Base-by-base conservation (phyloP, 306 rosid species). In the Cotoneaster glaucophyllus region DNA sequence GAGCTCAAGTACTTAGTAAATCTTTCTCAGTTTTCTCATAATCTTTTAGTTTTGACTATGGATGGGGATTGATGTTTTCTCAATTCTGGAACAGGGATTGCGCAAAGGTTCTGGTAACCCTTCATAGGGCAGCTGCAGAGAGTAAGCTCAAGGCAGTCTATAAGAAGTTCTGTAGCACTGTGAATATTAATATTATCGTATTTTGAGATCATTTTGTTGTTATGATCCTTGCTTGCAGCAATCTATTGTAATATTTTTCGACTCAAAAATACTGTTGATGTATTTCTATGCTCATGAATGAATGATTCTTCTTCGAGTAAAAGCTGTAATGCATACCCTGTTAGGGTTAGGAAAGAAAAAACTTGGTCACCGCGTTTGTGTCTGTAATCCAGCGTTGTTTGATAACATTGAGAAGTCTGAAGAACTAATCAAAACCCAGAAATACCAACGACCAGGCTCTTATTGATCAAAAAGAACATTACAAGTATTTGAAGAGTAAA, bases 91-190 rank as follows among this genome's bases (percentile, higher is more conserved):
- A 76, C 75, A 93, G 97, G 88, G 88, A 85, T 19, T 93, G 98
- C 75, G 90, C 93, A 4, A 83, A 75, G 70, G 66, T 79, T 18
- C 77, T 93, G 88, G 87, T 54, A 31, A 71, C 76, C 74, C 80
- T 84, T 65, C 98, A 91, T 62, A 69, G 86, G 15, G 78, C 43
- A 8, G 93, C 88, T 29, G 82, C 88, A 43, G 91, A 85, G n/a
- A 76, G 84, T 26, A 91, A 85, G 83, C 89, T 89, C 3, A 89
- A 83, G 84, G 97, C 92, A 12, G 84, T 89, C 26, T 84, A 75
- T 73, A 80, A 86, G 83, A 93, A 93, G 41, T 93, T 81, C 78
- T 32, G 85, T 9, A 78, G 80, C 76, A 6, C 39, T 34, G 0
- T 34, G 39, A 34, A 34, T 34, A 34, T 34, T 34, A 6, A 61